A percentile compares a stretch with the other conserved stretches of the same genome.
Evolutionary conservation across 1,284 basidiomycete species (phyloP).

Genomic region (Coriolopsis trogii): DNA sequence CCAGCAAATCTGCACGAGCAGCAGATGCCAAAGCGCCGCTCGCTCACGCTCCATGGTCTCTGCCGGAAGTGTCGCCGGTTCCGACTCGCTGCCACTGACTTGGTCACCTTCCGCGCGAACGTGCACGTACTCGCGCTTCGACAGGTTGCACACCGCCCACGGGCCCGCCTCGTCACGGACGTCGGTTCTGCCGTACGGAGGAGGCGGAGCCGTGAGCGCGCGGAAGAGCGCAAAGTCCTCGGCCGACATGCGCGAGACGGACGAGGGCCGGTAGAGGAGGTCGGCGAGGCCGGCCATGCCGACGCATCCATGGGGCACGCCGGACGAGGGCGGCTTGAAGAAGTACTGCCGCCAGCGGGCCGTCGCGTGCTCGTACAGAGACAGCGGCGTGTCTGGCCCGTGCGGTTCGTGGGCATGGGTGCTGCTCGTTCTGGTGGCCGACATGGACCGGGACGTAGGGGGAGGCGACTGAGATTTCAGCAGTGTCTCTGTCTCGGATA

Average conservation of each 20-base stretch:
- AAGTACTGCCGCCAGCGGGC: constrained; percentile 3
- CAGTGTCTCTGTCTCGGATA: neutral
- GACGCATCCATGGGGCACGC: neutral
- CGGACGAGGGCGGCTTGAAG: constrained; percentile 3
- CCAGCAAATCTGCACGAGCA: constrained; percentile 12
- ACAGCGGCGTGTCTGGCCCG: neutral
- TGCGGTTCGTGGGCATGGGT: no score
- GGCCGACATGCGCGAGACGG: constrained; percentile 14
- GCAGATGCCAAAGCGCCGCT: neutral
- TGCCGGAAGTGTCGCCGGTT: no score
- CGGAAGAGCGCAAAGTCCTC: constrained; percentile 10
- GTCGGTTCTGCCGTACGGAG: neutral
- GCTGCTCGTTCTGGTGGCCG: no score
- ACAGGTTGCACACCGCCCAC: constrained; percentile 18
- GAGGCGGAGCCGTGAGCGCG: constrained; percentile 1
- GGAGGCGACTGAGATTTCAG: no score
- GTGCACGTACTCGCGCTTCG: constrained; percentile 16
- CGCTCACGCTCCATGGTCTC: neutral
- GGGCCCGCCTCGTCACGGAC: neutral
- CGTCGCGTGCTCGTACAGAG: constrained; percentile 4
- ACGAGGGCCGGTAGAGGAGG: constrained; percentile 8
- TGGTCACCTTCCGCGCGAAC: neutral
- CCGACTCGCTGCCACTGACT: neutral
- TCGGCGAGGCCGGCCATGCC: neutral
- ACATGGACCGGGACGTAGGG: no score